Percentiles rank a stretch among this genome's conserved stretches.
These are phyloP conservation scores for Crataegus laevigata DNA, from an alignment of 306 rosid genomes.

Conservation along the genomic window DNA sequence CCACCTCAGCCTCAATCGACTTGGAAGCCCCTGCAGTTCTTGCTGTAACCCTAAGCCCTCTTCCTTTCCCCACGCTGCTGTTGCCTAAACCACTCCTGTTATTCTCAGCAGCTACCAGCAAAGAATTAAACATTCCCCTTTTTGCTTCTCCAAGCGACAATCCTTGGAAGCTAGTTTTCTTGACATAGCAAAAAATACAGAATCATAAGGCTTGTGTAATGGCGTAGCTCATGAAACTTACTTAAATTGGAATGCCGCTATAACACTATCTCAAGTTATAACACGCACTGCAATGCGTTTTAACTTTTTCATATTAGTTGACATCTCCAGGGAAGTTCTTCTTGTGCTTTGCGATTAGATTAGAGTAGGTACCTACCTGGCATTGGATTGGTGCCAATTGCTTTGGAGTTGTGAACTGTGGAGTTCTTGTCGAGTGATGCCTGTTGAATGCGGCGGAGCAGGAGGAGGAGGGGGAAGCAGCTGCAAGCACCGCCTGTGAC, in stretches of 20 bases:
- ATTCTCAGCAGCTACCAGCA: constrained; percentile 15
- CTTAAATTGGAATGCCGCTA: no score
- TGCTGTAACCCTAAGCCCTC: constrained; percentile 50
- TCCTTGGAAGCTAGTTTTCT: constrained; percentile 76
- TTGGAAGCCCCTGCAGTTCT: constrained; percentile 84
- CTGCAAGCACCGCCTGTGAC: constrained; percentile 56
- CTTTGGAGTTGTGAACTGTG: constrained; percentile 33
- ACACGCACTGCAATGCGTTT: no score
- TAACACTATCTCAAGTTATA: no score
- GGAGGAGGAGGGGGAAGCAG: constrained; percentile 26
- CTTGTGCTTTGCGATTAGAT: neutral
- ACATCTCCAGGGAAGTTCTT: no score
- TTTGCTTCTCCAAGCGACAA: constrained; percentile 66
- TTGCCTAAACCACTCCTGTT: constrained; percentile 14
- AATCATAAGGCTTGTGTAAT: no score
- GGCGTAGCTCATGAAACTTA: no score
- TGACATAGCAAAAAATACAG: neutral
- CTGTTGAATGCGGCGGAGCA: constrained; percentile 45
- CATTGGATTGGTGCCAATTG: constrained; percentile 16
- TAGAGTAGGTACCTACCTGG: constrained; percentile 31
- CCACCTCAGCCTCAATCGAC: constrained; percentile 82
- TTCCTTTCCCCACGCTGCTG: constrained; percentile 28
- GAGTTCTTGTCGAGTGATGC: constrained; percentile 28
- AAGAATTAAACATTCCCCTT: constrained; percentile 36
- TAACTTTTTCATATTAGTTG: no score